Evolutionary conservation across 202 grass and related monocot genomes (phyloP), one percentile per base, ranked within the genome.

Genomic region (Setaria italica): DNA sequence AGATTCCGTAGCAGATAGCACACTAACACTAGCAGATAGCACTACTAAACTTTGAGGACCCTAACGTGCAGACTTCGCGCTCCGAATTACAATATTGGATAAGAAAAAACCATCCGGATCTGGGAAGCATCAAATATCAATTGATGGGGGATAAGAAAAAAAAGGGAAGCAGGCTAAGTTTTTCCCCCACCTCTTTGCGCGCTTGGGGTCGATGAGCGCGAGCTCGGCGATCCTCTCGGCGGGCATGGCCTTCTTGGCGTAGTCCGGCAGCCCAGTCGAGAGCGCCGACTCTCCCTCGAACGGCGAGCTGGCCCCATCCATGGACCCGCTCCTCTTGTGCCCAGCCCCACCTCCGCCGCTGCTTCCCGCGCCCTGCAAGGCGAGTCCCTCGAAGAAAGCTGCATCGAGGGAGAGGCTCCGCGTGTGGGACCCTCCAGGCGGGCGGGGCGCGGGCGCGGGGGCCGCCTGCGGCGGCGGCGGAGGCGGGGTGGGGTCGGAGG

Each of bases 161-260:
- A 74, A 59, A 49, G 42, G 65, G 56, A 14, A 45, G 21, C 9
- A 21, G 56, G 1, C 20, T 62, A 50, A 55, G 5, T 6, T 21
- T 33, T 10, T 47, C 11, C 59, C 79, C 33, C 58, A 93, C 97
- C 97, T 99, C 80, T 99, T 99, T 2, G 97, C 94, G 72, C 94
- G 90, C 82, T 94, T 99, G 80, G 97, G 97, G 82, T 99, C 97
- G 76, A 99, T 57, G 47, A 99, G 87, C 21, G 97, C 85, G 64
- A 99, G 81, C 89, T 99, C 92, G 72, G 94, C 92, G 76, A 99
- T 85, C 90, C 90, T 89, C 42, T 94, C 94, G 0, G 87, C 85
- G 1, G 97, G 78, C 89, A 99, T 91, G 63, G 92, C 92, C 80
- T 97, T 97, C 91, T 97, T 99, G 15, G 92, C 94, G 78, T 97